These are phyloP conservation scores for Fusarium albidum DNA, from an alignment of 2,329 filamentous ascomycete genomes.

Conservation along the genomic window DNA sequence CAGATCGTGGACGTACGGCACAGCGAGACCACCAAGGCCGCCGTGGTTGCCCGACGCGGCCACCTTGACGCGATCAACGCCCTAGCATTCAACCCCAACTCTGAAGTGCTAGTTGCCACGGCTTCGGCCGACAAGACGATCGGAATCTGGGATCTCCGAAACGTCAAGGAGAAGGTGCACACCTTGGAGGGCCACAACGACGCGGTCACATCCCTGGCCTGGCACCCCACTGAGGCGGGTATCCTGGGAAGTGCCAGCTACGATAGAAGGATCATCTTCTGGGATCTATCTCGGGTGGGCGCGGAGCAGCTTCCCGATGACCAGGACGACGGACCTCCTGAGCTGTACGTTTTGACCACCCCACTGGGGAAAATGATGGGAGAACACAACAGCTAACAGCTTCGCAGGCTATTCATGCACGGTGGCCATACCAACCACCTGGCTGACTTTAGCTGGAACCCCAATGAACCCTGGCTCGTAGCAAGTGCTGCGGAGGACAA, in stretches of 20 bases:
- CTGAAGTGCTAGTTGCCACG: slow-evolving; percentile 90
- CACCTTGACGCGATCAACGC: slow-evolving; percentile 95
- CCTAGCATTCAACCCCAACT: slow-evolving; percentile 91
- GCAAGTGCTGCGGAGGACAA: slow-evolving; percentile 97
- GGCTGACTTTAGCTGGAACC: slow-evolving; percentile 97
- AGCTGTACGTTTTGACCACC: slow-evolving; percentile 71
- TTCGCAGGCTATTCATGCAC: slow-evolving; percentile 88
- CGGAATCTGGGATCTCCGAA: slow-evolving; percentile 93
- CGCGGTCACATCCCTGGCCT: slow-evolving; percentile 89
- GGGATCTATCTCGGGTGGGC: slow-evolving; percentile 91
- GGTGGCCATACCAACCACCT: slow-evolving; percentile 97
- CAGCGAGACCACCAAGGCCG: slow-evolving; percentile 69
- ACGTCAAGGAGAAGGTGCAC: slow-evolving; percentile 89
- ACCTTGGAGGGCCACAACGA: slow-evolving; percentile 88
- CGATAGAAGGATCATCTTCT: slow-evolving; percentile 93
- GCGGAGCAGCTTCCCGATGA: slow-evolving; percentile 96
- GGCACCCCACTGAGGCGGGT: slow-evolving; percentile 91
- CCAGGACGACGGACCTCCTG: slow-evolving; percentile 91
- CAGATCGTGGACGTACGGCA: slow-evolving; percentile 90
- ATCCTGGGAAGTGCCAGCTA: slow-evolving; percentile 93
- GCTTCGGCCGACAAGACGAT: slow-evolving; percentile 96
- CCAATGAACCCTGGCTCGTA: slow-evolving; percentile 95
- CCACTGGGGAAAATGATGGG: background rate
- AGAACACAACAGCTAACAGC: slow-evolving; percentile 31
- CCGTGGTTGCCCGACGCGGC: slow-evolving; percentile 74